Percentiles rank a stretch among this genome's conserved stretches.
These are phyloP conservation scores for Discostella stelligeroides DNA, from an alignment of 108 stramenopile genomes.

Conservation along the genomic window DNA sequence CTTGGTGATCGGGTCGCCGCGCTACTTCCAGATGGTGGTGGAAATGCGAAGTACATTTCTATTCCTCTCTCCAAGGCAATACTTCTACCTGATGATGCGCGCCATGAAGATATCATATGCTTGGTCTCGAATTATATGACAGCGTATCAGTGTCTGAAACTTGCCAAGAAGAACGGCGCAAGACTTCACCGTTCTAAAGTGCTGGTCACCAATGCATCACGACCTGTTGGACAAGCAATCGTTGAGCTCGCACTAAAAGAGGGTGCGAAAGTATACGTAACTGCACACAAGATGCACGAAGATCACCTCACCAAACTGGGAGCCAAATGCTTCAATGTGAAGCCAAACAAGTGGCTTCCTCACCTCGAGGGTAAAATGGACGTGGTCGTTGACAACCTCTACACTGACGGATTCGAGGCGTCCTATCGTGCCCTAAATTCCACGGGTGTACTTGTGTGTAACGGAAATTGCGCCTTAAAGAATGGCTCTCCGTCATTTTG, in stretches of 20 bases:
- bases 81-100: slow-evolving; percentile 54
- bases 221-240: slow-evolving; percentile 60
- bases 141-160: slow-evolving; percentile 70
- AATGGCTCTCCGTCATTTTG: slow-evolving; percentile 4
- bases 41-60: slow-evolving; percentile 67
- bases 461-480: slow-evolving; percentile 7
- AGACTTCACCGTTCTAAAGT: slow-evolving; percentile 48
- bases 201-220: slow-evolving; percentile 62
- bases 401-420: slow-evolving; percentile 52
- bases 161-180: slow-evolving; percentile 31
- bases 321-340: slow-evolving; percentile 48
- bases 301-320: slow-evolving; percentile 41
- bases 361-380: slow-evolving; percentile 63
- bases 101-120: slow-evolving; percentile 50
- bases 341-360: slow-evolving; percentile 60
- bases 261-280: slow-evolving; percentile 60
- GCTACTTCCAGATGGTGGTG: slow-evolving; percentile 56
- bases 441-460: slow-evolving; percentile 55
- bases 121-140: slow-evolving; percentile 74
- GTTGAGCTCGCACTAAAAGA: slow-evolving; percentile 60
- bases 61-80: slow-evolving; percentile 51
- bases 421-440: slow-evolving; percentile 44
- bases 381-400: slow-evolving; percentile 61
- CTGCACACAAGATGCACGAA: slow-evolving; percentile 58
- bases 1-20: slow-evolving; percentile 69